Base-by-base conservation (phyloP, 306 rosid species). In the Quercus engelmannii region DNA sequence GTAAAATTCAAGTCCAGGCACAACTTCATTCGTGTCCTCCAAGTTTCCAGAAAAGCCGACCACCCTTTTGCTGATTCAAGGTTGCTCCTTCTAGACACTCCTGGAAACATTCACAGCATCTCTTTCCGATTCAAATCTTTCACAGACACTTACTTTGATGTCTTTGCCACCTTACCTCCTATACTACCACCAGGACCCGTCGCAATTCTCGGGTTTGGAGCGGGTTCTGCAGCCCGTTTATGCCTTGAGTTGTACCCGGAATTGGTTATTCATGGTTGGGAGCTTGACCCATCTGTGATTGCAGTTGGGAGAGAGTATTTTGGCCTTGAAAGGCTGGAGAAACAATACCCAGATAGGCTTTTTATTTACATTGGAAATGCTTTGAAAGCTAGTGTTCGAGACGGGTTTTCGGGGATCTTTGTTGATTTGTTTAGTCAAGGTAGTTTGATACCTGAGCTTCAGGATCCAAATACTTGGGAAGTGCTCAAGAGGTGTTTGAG, bases 31-130 rank as follows among this genome's bases (percentile, higher is more conserved):
- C 91, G 98, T 19, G 98, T 95, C 35, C 89, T 95, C 5, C 79
- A 93, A 75, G 92, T 95, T 76, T 93, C 96, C 0, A 80, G 97
- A 74, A 85, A 79, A 83, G 89, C 94, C 20, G 87, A 90, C 33
- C 98, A 95, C 88, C 97, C 98, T 15, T 79, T 95, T 67, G 91
- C 97, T n/a, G 98, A 96, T 4, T 89, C 98, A 15, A 74, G 99
- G 23, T 90, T 95, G 5, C 99, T 95, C 49, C 99, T 92, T 15
- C 92, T 95, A 0, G 98, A 95, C 38, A 72, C n/a, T 33, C 98
- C 99, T 4, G 98, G 98, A 57, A 93, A 95, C 90, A 93, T 95
- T 76, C 99, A 93, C 91, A 93, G 96, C 88, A 87, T 95, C 33
- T 91, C 97, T 0, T 91, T 86, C 88, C 89, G 74, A 26, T 87